Conservation (phyloP, 1,284 basidiomycete genomes). For the Pterulicium gracile region DNA sequence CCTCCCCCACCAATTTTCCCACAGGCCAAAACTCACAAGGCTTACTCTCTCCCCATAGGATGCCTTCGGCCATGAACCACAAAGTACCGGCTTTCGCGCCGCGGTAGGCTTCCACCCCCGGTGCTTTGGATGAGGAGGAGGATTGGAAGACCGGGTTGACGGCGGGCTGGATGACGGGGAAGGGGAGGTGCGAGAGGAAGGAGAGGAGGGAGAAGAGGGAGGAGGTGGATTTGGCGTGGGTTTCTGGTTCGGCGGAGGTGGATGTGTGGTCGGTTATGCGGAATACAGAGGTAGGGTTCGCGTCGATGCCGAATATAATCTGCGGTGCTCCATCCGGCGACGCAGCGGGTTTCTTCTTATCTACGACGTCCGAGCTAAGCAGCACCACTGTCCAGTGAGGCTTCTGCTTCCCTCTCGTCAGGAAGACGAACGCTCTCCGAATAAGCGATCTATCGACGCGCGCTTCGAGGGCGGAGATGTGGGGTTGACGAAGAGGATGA, state of each 20-base stretch:
- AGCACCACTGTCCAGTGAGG: conserved; percentile 59
- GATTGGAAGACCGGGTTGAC: conserved; percentile 33
- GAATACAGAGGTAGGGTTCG: conserved; percentile 28
- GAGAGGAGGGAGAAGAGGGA: conserved; percentile 35
- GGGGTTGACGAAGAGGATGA: conserved; percentile 39
- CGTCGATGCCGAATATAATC: conserved; percentile 57
- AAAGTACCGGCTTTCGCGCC: conserved; percentile 58
- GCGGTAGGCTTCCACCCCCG: conserved; percentile 57
- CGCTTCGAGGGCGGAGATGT: conserved; percentile 31
- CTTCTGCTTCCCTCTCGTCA: conserved; percentile 55
- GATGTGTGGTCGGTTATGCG: conserved; percentile 29
- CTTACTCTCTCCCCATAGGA: conserved; percentile 63
- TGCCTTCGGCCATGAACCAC: conserved; percentile 58
- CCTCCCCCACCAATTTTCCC: conserved; percentile 46
- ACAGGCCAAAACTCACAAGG: conserved; percentile 68
- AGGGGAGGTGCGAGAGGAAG: conserved; percentile 40
- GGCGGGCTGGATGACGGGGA: conserved; percentile 38
- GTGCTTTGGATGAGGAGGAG: conserved; percentile 16
- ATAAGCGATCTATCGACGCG: conserved; percentile 34
- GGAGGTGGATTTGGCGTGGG: conserved; percentile 37
- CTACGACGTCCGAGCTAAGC: conserved; percentile 36
- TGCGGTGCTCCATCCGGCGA: conserved; percentile 27
- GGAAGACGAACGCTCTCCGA: conserved; percentile 49
- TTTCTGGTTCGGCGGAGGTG: conserved; percentile 13
- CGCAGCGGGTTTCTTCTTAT: conserved; percentile 23